These are phyloP conservation scores for Coriaria nepalensis DNA, from an alignment of 306 rosid genomes.

Conservation along the genomic window DNA sequence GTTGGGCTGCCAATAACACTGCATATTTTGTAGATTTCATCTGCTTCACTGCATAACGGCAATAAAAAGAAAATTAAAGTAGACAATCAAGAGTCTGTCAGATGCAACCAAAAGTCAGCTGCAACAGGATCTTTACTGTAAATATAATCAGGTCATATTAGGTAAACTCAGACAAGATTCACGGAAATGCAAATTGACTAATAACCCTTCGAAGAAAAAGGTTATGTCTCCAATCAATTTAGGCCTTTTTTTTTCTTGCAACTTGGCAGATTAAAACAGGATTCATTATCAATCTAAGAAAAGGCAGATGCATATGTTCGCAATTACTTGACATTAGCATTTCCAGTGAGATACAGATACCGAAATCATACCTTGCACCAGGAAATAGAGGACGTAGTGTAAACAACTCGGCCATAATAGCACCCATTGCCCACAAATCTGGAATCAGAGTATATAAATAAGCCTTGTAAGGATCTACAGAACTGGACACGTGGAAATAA, in stretches of 20 bases:
- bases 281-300: too few species aligned
- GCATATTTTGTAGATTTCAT: conserved; percentile 87
- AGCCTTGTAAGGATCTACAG: background rate
- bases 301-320: too few species aligned
- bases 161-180: too few species aligned
- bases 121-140: too few species aligned
- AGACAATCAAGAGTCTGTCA: background rate
- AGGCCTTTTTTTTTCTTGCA: too few species aligned
- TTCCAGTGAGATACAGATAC: background rate
- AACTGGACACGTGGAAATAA: background rate
- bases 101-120: too few species aligned
- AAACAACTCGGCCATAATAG: conserved; percentile 90
- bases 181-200: too few species aligned
- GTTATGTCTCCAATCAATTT: too few species aligned
- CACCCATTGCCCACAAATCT: conserved; percentile 99
- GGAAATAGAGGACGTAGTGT: conserved; percentile 94
- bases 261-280: too few species aligned
- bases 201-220: too few species aligned
- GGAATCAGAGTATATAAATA: background rate
- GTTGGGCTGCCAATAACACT: conserved; percentile 86
- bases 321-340: too few species aligned
- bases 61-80: background rate
- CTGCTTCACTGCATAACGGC: conserved; percentile 56
- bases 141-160: too few species aligned
- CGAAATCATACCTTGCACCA: conserved; percentile 47